Conservation (phyloP, 2,329 filamentous ascomycete genomes). For the Aspergillus floridensis region DNA sequence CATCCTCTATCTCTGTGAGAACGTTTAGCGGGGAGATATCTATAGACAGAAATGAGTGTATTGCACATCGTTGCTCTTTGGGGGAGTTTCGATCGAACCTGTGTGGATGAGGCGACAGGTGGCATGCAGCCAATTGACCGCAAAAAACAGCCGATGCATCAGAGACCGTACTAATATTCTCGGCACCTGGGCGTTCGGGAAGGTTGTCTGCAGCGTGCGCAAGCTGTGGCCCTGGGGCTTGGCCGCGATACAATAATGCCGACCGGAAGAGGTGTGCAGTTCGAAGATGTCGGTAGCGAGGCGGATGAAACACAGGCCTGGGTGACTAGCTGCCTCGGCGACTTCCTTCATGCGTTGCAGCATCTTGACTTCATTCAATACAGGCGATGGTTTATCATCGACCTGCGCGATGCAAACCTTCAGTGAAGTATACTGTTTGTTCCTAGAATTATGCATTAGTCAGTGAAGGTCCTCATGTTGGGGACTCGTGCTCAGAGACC, state of each 20-base stretch:
- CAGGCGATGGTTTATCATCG: slow-evolving; percentile 10
- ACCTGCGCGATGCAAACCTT: slow-evolving; percentile 20
- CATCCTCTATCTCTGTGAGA: not conserved
- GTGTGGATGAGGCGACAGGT: slow-evolving; percentile 1
- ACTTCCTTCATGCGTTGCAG: slow-evolving; percentile 17
- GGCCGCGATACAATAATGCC: slow-evolving; percentile 26
- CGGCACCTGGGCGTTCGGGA: slow-evolving; percentile 21
- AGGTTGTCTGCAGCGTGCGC: slow-evolving; percentile 20
- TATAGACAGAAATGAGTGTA: not conserved
- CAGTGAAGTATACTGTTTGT: slow-evolving; percentile 18
- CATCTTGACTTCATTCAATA: slow-evolving; percentile 24
- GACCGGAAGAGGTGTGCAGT: slow-evolving; percentile 12
- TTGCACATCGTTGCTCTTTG: too few species aligned
- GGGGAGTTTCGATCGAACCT: not conserved
- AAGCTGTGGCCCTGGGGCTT: slow-evolving; percentile 26
- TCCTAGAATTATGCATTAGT: slow-evolving; percentile 1
- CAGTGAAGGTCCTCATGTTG: too few species aligned
- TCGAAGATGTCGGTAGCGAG: slow-evolving; percentile 18
- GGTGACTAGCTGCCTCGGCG: slow-evolving; percentile 11
- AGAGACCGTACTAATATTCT: slow-evolving; percentile 8
- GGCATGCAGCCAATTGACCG: slow-evolving; percentile 5
- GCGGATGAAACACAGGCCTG: slow-evolving; percentile 21
- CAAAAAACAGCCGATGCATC: slow-evolving; percentile 2
- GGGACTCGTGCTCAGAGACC: not conserved
- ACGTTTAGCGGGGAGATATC: slow-evolving; percentile 7